Percentiles rank a stretch among this genome's conserved stretches.
These are phyloP conservation scores for Saturnispora ahearnii DNA, from an alignment of 805 yeast genomes.

Conservation along the genomic window DNA sequence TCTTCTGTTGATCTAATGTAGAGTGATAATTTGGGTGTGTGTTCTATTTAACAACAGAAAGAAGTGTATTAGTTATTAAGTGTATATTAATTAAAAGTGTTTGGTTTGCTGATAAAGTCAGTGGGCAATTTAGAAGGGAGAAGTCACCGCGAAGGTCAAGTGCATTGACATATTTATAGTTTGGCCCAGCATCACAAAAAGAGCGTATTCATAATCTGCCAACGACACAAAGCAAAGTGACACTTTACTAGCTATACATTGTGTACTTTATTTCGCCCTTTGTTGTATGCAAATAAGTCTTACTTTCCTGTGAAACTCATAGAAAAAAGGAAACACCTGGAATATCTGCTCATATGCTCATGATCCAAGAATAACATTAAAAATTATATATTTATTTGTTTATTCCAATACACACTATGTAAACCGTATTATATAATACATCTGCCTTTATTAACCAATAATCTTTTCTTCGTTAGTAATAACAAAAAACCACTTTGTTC, in stretches of 20 bases:
- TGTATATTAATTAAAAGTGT: neutral
- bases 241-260: no score
- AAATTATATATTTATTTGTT: neutral
- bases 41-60: neutral
- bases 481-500: conserved; percentile 55
- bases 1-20: no score
- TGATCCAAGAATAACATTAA: neutral
- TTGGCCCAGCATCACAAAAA: neutral
- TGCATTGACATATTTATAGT: no score
- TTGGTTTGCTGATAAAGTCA: neutral
- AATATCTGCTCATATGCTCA: neutral
- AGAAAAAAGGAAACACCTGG: neutral
- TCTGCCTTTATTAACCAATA: neutral
- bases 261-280: no score
- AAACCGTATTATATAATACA: neutral
- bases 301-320: neutral
- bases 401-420: neutral
- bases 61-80: neutral
- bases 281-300: no score
- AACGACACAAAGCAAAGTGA: no score
- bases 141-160: neutral
- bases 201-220: no score
- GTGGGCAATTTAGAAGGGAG: neutral
- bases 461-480: conserved; percentile 39
- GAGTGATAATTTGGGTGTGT: neutral